Evolutionary conservation across 2,329 filamentous ascomycete species (phyloP).

Genomic region (Neofusicoccum sp.): DNA sequence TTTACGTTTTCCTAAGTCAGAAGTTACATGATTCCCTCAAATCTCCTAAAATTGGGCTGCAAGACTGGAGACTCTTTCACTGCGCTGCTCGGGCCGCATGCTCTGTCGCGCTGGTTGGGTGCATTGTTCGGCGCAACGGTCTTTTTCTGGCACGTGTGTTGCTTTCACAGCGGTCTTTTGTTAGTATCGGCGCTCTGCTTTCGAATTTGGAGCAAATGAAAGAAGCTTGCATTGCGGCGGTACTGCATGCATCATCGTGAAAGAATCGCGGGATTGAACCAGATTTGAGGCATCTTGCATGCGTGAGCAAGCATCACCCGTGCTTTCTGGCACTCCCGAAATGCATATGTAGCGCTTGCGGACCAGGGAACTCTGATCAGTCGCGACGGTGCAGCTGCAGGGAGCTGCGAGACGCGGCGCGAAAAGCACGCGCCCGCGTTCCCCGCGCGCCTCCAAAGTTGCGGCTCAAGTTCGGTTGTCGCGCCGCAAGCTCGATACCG

Average conservation of each 20-base stretch:
- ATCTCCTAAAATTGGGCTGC: background rate
- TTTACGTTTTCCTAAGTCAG: background rate
- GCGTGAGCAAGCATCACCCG: too few species aligned
- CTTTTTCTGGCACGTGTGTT: background rate
- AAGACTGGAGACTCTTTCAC: background rate
- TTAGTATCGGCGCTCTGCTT: background rate
- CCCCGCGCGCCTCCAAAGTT: slow-evolving; percentile 9
- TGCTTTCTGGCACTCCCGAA: too few species aligned
- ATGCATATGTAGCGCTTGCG: background rate
- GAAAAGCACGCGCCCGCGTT: slow-evolving; percentile 6
- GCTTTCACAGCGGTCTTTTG: background rate
- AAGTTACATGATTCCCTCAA: background rate
- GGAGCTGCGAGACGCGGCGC: slow-evolving; percentile 2
- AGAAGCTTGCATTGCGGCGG: background rate
- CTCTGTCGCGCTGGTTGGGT: background rate
- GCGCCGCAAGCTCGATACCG: background rate
- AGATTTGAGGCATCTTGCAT: too few species aligned
- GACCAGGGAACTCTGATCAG: background rate
- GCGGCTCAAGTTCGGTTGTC: slow-evolving; percentile 14
- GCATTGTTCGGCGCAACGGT: slow-evolving; percentile 14
- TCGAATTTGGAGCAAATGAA: background rate
- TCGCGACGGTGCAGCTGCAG: background rate
- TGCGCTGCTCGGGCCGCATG: background rate
- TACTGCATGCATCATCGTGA: background rate
- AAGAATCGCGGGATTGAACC: background rate